Percentiles rank a stretch among this genome's conserved stretches.
Evolutionary conservation across 768 basidiomycete genomes (phyloP).

Genomic region (Imleria badia): DNA sequence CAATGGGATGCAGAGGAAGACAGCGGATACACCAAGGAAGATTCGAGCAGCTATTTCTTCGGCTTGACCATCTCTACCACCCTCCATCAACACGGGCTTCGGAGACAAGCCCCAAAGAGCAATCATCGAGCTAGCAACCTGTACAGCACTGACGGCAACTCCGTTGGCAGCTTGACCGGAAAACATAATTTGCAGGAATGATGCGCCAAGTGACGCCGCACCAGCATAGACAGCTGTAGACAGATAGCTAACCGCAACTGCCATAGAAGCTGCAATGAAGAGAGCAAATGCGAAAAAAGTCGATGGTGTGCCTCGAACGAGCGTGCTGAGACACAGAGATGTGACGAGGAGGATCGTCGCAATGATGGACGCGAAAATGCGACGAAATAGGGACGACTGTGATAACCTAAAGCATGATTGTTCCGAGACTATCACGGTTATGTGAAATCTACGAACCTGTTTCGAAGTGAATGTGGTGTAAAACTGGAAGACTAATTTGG

Average conservation of each 20-base stretch:
- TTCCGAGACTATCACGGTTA: background rate
- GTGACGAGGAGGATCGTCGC: background rate
- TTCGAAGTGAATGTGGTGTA: background rate
- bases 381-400: background rate
- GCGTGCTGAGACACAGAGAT: constrained; percentile 1
- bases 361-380: background rate
- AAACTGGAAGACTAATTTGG: background rate
- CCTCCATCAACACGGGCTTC: background rate
- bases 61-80: background rate
- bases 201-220: background rate
- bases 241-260: background rate
- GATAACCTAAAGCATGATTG: background rate
- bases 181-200: background rate
- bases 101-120: background rate
- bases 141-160: background rate
- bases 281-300: background rate
- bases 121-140: background rate
- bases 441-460: background rate
- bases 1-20: background rate
- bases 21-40: background rate
- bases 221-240: background rate
- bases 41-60: background rate
- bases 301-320: background rate
- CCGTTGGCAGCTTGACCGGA: background rate
- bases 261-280: background rate